Percentiles rank a stretch among this genome's conserved stretches.
These are phyloP conservation scores for Poteriospumella lacustris DNA, from an alignment of 108 stramenopile species.

Conservation along the genomic window DNA sequence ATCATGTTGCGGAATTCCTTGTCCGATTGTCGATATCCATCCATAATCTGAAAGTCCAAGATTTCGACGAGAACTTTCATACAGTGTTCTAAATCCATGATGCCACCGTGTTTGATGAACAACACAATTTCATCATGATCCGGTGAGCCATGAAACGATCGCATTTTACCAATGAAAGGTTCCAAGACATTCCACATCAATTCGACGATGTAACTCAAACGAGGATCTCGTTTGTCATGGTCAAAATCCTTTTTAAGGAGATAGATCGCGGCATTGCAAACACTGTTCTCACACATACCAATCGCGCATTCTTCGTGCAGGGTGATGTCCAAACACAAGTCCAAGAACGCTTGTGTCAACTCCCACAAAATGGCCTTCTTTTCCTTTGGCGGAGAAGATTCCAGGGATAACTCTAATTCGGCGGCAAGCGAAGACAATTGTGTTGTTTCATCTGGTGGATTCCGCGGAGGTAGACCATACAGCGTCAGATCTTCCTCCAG, in stretches of 20 bases:
- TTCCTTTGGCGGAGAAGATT: not conserved
- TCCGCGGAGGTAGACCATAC: not conserved
- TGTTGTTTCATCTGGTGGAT: not conserved
- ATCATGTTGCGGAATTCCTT: slow-evolving; percentile 20
- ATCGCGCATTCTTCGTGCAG: not conserved
- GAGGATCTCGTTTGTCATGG: not conserved
- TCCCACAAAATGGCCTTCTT: not conserved
- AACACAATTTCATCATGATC: not conserved
- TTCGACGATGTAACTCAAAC: not conserved
- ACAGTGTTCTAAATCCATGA: not conserved
- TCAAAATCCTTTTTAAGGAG: not conserved
- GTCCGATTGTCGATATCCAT: slow-evolving; percentile 22
- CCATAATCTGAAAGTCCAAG: not conserved
- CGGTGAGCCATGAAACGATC: not conserved
- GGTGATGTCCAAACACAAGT: slow-evolving; percentile 14
- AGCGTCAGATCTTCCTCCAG: not conserved
- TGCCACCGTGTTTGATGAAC: not conserved
- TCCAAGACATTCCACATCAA: slow-evolving; percentile 18
- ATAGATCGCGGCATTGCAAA: not conserved
- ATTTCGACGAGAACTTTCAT: not conserved
- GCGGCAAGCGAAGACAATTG: not conserved
- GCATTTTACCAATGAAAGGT: not conserved
- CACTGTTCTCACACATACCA: not conserved
- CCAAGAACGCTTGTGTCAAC: not conserved
- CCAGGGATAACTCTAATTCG: not conserved